Evolutionary conservation across 1,284 basidiomycete genomes (phyloP), one percentile per base, ranked within the genome.

Genomic region (Violaceomyces palustris): DNA sequence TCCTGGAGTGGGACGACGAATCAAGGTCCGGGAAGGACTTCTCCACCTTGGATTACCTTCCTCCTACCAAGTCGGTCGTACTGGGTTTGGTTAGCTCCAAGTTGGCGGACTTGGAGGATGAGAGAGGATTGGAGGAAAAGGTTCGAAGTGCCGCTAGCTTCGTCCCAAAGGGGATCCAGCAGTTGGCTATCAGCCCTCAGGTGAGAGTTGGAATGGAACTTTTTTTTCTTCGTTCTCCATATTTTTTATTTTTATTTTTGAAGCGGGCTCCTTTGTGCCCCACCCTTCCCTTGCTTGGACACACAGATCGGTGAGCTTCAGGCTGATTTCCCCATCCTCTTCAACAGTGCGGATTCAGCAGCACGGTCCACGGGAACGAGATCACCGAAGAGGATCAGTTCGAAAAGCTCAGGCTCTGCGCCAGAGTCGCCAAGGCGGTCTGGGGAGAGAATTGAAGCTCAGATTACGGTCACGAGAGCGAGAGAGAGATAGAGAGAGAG

Each of bases 281-380:
- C n/a, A n/a, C n/a, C n/a, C n/a, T n/a, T n/a, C n/a, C n/a, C n/a
- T n/a, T n/a, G n/a, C n/a, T n/a, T n/a, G n/a, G n/a, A n/a, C n/a
- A n/a, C n/a, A n/a, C n/a, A n/a, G n/a, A n/a, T n/a, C n/a, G n/a
- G n/a, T n/a, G n/a, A n/a, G n/a, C n/a, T n/a, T n/a, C n/a, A n/a
- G n/a, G n/a, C n/a, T n/a, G n/a, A n/a, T n/a, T n/a, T n/a, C n/a
- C n/a, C n/a, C n/a, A n/a, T n/a, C n/a, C n/a, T n/a, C n/a, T n/a
- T n/a, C n/a, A n/a, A n/a, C n/a, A 87, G 71, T 87, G 85, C 55
- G 86, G 85, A 3, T 87, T 86, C 63, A 82, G 83, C 17, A 82
- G 80, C 1, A 81, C 83, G 27, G 80, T 58, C 14, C 61, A 61
- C 34, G 63, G 51, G 7, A 64, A 61, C 36, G 48, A 59, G 11